Percentiles rank a stretch among this genome's conserved stretches.
phyloP scores from a whole-genome alignment of 768 basidiomycete species.

The Tylopilus sp. region DNA sequence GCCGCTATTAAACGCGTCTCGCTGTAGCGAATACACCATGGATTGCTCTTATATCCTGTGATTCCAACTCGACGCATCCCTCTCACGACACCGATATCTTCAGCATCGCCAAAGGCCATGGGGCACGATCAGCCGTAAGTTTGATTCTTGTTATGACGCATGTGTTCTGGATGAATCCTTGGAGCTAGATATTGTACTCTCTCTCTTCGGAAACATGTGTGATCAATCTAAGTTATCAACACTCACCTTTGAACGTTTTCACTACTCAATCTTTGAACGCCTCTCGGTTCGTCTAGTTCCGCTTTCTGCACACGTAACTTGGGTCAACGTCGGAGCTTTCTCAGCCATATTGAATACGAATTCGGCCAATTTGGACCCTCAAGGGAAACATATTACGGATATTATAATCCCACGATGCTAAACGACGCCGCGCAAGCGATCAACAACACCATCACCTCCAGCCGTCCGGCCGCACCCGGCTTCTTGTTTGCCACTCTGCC shows the following conservation, averaged over 20 bases:
- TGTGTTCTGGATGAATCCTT: background rate
- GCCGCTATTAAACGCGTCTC: slow-evolving; percentile 13
- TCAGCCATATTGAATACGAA: slow-evolving; percentile 54
- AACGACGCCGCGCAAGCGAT: slow-evolving; percentile 49
- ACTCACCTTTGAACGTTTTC: slow-evolving; percentile 72
- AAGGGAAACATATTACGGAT: slow-evolving; percentile 48
- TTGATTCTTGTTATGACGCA: background rate
- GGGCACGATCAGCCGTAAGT: slow-evolving; percentile 77
- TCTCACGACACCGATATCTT: slow-evolving; percentile 70
- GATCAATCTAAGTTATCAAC: slow-evolving; percentile 69
- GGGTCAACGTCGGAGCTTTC: background rate
- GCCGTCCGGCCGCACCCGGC: slow-evolving; percentile 45
- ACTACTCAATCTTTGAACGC: slow-evolving; percentile 62
- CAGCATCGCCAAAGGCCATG: slow-evolving; percentile 71
- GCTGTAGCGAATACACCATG: slow-evolving; percentile 71
- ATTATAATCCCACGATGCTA: slow-evolving; percentile 60
- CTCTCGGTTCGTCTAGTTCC: slow-evolving; percentile 43
- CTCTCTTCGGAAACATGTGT: slow-evolving; percentile 65
- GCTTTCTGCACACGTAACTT: background rate
- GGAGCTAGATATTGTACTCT: slow-evolving; percentile 71
- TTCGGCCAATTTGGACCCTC: slow-evolving; percentile 55
- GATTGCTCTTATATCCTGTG: slow-evolving; percentile 88
- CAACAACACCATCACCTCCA: slow-evolving; percentile 39
- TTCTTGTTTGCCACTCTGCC: slow-evolving; percentile 71
- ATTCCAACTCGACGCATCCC: slow-evolving; percentile 65